Base-by-base conservation (phyloP, 2,329 filamentous ascomycete genomes). In the Diaporthe helianthi region DNA sequence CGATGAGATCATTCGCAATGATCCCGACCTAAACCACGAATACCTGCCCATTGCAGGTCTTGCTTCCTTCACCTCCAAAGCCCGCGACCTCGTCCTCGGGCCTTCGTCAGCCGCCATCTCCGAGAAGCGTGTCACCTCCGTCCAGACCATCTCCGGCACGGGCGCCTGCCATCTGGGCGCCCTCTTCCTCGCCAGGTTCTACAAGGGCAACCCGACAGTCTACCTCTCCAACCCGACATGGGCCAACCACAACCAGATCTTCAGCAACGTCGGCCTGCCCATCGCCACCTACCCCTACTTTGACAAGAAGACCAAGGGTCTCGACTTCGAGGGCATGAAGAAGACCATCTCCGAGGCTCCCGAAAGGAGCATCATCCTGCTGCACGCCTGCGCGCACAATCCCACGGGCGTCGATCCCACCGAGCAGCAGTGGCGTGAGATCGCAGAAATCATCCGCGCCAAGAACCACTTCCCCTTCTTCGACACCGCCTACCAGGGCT, bases 221-320 rank as follows among this genome's bases (percentile, higher is more conserved):
- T 98, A 97, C 86, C 86, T 98, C 80, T 97, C 94, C 77, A 92
- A 92, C 80, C 96, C 96, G 65, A 99, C 96, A 72, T 99, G 96
- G 96, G 94, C 92, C 75, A 99, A 99, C 85, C 96, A 99, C 89
- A 91, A 97, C 84, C 96, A 98, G 82, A 98, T 99, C 86, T 97
- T 99, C 85, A 88, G 86, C 81, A 98, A 98, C 79, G 94, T 98
- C 78, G 86, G 88, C 75, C 85, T 98, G 36, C 83, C 89, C 41
- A 88, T 93, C 76, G 90, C 90, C 74, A 89, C 89, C 73, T 99
- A 99, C 84, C 96, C 95, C 61, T 99, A 99, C 86, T 99, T 97
- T 84, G 91, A 90, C 80, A 89, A 93, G 79, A 80, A 92, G 78
- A 97, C 94, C 73, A 94, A 93, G 79, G 94, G 93, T 61, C 90